Evolutionary conservation across 106 monocot species (phyloP).

Genomic region (Dioscorea dumetorum): DNA sequence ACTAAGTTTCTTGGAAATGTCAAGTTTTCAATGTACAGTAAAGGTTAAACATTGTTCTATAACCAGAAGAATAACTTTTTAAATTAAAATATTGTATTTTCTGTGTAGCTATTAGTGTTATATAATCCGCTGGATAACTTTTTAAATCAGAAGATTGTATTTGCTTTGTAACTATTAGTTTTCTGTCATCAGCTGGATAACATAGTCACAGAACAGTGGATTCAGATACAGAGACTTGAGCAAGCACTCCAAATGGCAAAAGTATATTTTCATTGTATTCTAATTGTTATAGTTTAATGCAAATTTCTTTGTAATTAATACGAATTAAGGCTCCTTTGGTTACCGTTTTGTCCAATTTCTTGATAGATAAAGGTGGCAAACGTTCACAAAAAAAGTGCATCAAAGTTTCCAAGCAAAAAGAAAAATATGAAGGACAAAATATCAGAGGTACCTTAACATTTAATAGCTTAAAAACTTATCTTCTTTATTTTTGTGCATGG

Average conservation of each 20-base stretch:
- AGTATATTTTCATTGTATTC: conserved; percentile 24
- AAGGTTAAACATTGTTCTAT: background rate
- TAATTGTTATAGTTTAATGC: background rate
- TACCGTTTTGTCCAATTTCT: conserved; percentile 3
- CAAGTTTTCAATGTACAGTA: too few species aligned
- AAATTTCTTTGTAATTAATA: conserved; percentile 1
- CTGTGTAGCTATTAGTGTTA: too few species aligned
- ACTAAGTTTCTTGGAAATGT: too few species aligned
- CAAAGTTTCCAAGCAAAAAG: conserved; percentile 5
- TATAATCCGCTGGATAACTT: conserved; percentile 37
- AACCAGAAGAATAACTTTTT: too few species aligned
- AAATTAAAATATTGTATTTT: too few species aligned
- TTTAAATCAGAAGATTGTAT: too few species aligned
- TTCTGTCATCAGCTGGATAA: conserved; percentile 50
- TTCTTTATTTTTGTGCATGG: too few species aligned
- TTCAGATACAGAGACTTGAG: conserved; percentile 78
- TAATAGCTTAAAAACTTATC: too few species aligned
- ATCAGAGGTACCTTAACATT: conserved; percentile 35
- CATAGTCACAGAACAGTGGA: conserved; percentile 85
- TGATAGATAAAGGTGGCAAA: conserved; percentile 66
- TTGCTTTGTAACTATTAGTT: too few species aligned
- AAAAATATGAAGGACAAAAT: conserved; percentile 13
- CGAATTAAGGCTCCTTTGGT: too few species aligned
- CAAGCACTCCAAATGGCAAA: conserved; percentile 76
- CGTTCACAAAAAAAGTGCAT: conserved; percentile 24